Evolutionary conservation across 2,329 filamentous ascomycete genomes (phyloP), one percentile per base, ranked within the genome.

Genomic region (Magnaporthiopsis rhizophila): DNA sequence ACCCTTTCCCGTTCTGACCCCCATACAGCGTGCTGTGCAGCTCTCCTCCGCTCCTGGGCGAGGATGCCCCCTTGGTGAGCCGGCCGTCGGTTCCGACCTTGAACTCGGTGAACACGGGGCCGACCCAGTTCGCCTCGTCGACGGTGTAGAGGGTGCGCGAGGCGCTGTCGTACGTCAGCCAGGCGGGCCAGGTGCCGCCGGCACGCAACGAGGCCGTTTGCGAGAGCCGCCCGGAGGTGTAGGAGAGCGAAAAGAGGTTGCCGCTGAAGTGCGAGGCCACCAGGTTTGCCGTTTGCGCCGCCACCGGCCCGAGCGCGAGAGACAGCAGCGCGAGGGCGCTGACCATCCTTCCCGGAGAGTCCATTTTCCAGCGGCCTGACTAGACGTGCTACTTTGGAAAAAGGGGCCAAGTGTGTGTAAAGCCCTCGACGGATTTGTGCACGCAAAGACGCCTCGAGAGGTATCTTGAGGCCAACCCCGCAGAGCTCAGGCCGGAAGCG

Each of bases 11-110:
- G 63, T 77, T 71, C 5, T 67, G 58, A 4, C 74, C 74, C 3
- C 76, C 78, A 53, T 76, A 81, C 6, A 79, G 68, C 0, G 71
- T 70, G 56, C 77, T 78, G 65, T 80, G 75, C 5, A 81, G 74
- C 63, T 76, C 75, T 6, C 75, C 76, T 11, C 76, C 76, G 13
- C 69, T 66, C 3, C 74, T 73, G 50, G 73, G 70, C 38, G 73
- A 71, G 45, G 45, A 11, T 3, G 72, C 74, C 0, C 70, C 70
- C 38, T 73, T 69, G 34, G 70, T 72, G 38, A 77, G 65, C 15
- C 69, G 68, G 4, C 75, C 76, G 38, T 74, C 70, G 12, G 70
- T 67, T 6, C 65, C 72, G 5, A 78, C 71, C 1, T 70, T 69
- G 63, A 74, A 74, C 4, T 73, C 72, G 26, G 76, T 73, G 12